Base-by-base conservation (phyloP, 352 stramenopile species). In the Pythium rishiriense region DNA sequence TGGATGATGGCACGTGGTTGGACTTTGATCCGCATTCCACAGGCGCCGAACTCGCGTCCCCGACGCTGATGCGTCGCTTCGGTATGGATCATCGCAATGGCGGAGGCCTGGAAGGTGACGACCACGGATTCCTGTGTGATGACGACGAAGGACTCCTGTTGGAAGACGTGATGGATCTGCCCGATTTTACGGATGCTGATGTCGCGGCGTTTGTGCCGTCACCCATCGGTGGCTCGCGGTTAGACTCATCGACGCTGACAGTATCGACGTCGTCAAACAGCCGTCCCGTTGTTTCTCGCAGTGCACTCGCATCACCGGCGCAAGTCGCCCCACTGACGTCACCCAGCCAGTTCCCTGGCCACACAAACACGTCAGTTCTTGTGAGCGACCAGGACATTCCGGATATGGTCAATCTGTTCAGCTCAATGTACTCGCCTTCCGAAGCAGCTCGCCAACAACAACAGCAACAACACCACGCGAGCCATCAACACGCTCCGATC, bases 331-430 rank as follows among this genome's bases (percentile, higher is more conserved):
- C 37, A 48, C 68, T 60, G 15, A 59, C n/a, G 42, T 58, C n/a
- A 3, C 41, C 54, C 11, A 72, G 33, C n/a, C 39, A 31, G 45
- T 66, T 74, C 56, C n/a, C 25, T 7, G 43, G 42, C n/a, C 41
- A 60, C n/a, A 8, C 14, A 24, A 58, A 50, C 49, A 65, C 42
- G 25, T 35, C 55, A 7, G 33, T 62, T 4, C 56, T 70, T 45
- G 65, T 70, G 14, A 70, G 31, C 41, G 76, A 78, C 4, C 73
- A 82, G 10, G 79, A 85, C 21, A 80, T 87, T 22, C 77, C 81
- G 0, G 72, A 86, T 26, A 86, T 91, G 28, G 72, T 90, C 19
- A 81, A 76, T 49, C 58, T 93, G 52, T 90, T 90, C 43, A 90
- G 72, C 62, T 81, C 82, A 2, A 86, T 91, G 46, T 83, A 90